Evolutionary conservation across 139 green algal genomes (phyloP), one percentile per base, ranked within the genome.

Genomic region (Chlorella ohadii): DNA sequence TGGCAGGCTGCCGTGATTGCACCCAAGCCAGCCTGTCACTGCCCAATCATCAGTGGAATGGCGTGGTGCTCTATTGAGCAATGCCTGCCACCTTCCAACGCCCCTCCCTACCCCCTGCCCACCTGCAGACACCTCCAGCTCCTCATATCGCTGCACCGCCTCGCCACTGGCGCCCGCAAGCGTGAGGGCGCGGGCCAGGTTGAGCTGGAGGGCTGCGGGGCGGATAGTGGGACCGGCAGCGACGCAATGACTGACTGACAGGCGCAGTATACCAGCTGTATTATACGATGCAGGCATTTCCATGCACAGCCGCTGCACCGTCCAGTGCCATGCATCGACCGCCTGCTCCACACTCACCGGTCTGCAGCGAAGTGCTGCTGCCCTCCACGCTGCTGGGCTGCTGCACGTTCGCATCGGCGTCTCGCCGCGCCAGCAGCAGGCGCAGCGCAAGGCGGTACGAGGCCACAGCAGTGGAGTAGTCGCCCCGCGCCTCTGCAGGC

Each of bases 401-500:
- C 19, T 25, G 72, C 56, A 28, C 51, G 9, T 17, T n/a, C 3
- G 31, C 64, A 28, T 68, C 56, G 6, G 11, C 72, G 25, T 79
- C 41, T 20, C 65, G 63, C 15, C 31, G 20, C 19, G 16, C 63
- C 65, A 76, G 51, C 20, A 90, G 82, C 77, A 93, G 85, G 16
- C 67, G 71, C n/a, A 87, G 65, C 0, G 84, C 84, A 16, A 79
- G 78, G 6, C 31, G 27, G 64, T 87, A 89, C 0, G 78, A 83
- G 4, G 41, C 28, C 0, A 80, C 84, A 0, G 93, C 90, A 0
- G 72, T 83, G 0, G 41, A 36, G 12, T 44, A 56, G 34, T 89
- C 56, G 9, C 90, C 88, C 2, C 90, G 81, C 31, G 89, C 89
- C 84, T 96, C 93, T 81, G 56, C 75, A 71, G 3, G n/a, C n/a